phyloP scores from a whole-genome alignment of 306 rosid genomes.

The Fagus sylvatica region DNA sequence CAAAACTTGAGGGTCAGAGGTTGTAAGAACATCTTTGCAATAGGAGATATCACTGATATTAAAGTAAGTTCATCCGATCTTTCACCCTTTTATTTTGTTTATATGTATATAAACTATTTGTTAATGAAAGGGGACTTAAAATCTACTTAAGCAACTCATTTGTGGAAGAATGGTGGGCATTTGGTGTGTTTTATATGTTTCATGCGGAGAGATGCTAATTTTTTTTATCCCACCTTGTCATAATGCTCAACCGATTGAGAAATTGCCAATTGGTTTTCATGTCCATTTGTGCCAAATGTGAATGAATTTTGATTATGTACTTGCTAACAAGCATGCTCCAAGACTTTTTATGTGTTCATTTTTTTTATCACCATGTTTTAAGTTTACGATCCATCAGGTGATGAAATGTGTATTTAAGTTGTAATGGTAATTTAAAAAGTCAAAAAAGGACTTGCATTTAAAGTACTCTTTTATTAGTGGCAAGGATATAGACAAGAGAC shows the following conservation, averaged over 20 bases:
- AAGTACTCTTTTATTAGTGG: background rate
- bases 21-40: slow-evolving; percentile 53
- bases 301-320: too few relatives aligned
- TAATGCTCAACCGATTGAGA: background rate
- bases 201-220: background rate
- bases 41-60: slow-evolving; percentile 79
- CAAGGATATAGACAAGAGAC: too few relatives aligned
- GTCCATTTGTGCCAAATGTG: background rate
- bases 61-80: slow-evolving; percentile 42
- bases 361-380: background rate
- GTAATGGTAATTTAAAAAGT: background rate
- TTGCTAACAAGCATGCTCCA: background rate
- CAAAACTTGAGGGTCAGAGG: slow-evolving; percentile 55
- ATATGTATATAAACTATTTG: background rate
- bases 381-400: background rate
- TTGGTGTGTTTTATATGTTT: background rate
- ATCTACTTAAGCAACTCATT: background rate
- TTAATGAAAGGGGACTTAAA: background rate
- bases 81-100: background rate
- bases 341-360: background rate
- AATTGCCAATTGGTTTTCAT: background rate
- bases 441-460: background rate
- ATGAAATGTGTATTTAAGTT: background rate
- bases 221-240: background rate
- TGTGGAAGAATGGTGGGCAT: background rate